Conservation (phyloP, 2,329 filamentous ascomycete species). For the Trichoderma lentiforme region DNA sequence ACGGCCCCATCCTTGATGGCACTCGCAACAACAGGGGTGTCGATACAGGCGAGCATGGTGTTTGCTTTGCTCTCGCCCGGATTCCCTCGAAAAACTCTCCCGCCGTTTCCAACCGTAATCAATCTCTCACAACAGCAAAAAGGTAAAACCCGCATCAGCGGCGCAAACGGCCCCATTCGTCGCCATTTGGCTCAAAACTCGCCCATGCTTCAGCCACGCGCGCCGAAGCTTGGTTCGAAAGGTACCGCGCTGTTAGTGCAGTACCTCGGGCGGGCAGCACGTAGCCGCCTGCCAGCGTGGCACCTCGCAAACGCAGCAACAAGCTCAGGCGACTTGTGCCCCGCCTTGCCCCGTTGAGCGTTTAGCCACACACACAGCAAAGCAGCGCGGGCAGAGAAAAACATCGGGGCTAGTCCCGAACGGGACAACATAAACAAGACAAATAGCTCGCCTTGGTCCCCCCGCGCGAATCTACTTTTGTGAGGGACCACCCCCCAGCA, state of each 20-base stretch:
- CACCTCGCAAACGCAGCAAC: constrained; percentile 11
- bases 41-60: background rate
- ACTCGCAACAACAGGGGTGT: background rate
- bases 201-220: background rate
- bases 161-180: background rate
- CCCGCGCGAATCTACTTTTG: background rate
- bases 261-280: background rate
- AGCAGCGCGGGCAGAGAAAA: background rate
- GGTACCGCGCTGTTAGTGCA: background rate
- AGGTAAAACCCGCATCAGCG: constrained; percentile 3
- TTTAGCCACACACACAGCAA: constrained; percentile 1
- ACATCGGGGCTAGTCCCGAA: constrained; percentile 12
- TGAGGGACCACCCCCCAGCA: background rate
- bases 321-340: background rate
- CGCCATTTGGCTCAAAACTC: no score
- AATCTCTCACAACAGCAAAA: background rate
- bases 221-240: background rate
- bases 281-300: background rate
- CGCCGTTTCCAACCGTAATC: background rate
- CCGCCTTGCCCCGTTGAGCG: background rate
- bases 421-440: constrained; percentile 21
- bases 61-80: background rate
- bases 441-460: constrained; percentile 9
- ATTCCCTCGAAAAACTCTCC: background rate
- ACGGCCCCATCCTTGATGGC: background rate